A percentile compares a stretch with the other conserved stretches of the same genome.
These are phyloP conservation scores for Curvularia lunata DNA, from an alignment of 2,329 filamentous ascomycete genomes.

Conservation along the genomic window DNA sequence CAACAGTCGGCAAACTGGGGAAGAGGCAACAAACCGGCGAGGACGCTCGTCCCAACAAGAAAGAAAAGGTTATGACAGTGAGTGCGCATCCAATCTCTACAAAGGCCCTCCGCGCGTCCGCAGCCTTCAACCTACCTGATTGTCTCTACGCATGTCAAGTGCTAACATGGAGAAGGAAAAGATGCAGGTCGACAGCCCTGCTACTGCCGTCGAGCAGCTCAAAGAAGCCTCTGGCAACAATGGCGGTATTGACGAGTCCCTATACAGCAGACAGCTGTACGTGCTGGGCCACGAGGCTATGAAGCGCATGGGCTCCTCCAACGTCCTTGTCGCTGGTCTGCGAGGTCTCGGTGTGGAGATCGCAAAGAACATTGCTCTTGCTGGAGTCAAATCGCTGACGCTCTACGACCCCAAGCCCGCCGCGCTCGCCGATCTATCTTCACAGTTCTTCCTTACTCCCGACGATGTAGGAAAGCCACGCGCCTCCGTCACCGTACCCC, in stretches of 20 bases:
- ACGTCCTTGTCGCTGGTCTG: slow-evolving; percentile 88
- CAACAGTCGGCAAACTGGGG: slow-evolving; percentile 51
- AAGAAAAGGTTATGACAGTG: slow-evolving; percentile 52
- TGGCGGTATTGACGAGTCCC: slow-evolving; percentile 70
- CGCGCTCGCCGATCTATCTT: slow-evolving; percentile 85
- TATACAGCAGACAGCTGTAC: slow-evolving; percentile 73
- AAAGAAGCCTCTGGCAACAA: slow-evolving; percentile 55
- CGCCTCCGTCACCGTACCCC: slow-evolving; percentile 83
- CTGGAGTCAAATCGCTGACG: slow-evolving; percentile 95
- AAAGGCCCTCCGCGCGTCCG: slow-evolving; percentile 7
- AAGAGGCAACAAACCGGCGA: slow-evolving; percentile 50
- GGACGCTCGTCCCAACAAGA: slow-evolving; percentile 50
- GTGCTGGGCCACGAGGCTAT: slow-evolving; percentile 82
- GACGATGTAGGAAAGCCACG: slow-evolving; percentile 92
- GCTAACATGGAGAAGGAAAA: slow-evolving; percentile 54
- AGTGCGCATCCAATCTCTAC: slow-evolving; percentile 23
- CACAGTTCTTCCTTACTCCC: slow-evolving; percentile 92
- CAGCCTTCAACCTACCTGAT: slow-evolving; percentile 1
- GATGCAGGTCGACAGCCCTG: slow-evolving; percentile 68
- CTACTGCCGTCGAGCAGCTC: slow-evolving; percentile 64
- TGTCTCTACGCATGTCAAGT: slow-evolving; percentile 1
- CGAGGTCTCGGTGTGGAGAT: slow-evolving; percentile 97
- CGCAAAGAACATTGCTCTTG: slow-evolving; percentile 97
- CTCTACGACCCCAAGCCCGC: slow-evolving; percentile 88
- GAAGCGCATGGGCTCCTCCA: slow-evolving; percentile 98